Conservation (phyloP, 805 yeast genomes). For the Schwanniomyces vanrijiae region DNA sequence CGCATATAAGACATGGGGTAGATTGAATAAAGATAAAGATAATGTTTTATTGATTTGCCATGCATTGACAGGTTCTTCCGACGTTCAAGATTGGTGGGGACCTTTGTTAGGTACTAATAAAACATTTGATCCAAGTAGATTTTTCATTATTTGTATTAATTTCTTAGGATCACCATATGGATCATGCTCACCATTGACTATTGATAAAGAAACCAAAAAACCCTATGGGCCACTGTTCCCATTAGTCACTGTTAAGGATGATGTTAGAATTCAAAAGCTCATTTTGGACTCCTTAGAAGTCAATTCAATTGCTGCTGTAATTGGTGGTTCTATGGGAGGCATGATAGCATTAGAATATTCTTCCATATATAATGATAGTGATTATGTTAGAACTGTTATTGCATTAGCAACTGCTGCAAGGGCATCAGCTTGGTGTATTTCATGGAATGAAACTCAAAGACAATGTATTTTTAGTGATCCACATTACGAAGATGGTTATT, state of each 20-base stretch:
- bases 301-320: constrained; percentile 74
- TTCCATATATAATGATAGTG: constrained; percentile 54
- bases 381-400: constrained; percentile 68
- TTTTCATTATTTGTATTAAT: constrained; percentile 83
- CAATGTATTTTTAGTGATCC: constrained; percentile 97
- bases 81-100: constrained; percentile 99
- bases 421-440: constrained; percentile 97
- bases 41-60: constrained; percentile 92
- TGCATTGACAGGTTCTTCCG: constrained; percentile 94
- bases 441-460: constrained; percentile 98
- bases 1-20: constrained; percentile 96
- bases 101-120: constrained; percentile 82
- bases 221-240: constrained; percentile 96
- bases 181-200: constrained; percentile 84
- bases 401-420: constrained; percentile 93
- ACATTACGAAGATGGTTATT: constrained; percentile 84
- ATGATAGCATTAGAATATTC: constrained; percentile 92
- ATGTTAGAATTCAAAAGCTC: constrained; percentile 72
- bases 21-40: constrained; percentile 62
- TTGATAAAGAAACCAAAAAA: constrained; percentile 72
- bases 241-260: constrained; percentile 89
- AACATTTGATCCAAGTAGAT: constrained; percentile 89
- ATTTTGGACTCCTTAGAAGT: constrained; percentile 81
- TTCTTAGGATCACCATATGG: constrained; percentile 98
- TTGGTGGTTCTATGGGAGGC: constrained; percentile 99